Evolutionary conservation across 139 green algal genomes (phyloP).

Genomic region (Coelastrella sp.): DNA sequence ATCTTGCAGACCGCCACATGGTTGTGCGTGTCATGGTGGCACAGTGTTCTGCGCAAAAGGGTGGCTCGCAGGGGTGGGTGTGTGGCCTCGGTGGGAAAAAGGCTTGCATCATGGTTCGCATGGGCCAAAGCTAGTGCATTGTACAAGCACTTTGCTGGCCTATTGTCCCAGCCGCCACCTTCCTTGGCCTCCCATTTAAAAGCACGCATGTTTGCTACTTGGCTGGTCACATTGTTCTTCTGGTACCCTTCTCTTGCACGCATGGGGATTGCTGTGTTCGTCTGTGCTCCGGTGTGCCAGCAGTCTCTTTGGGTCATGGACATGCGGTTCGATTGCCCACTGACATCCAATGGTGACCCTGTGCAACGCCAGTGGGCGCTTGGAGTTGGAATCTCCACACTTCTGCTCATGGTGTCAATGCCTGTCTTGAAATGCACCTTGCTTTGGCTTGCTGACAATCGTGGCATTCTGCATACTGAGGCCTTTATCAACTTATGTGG

Average conservation of each 20-base stretch:
- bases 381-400: neutral
- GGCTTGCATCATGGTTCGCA: neutral
- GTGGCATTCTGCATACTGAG: neutral
- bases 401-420: neutral
- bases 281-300: neutral
- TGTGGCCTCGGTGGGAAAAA: neutral
- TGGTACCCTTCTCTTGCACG: neutral
- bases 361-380: neutral
- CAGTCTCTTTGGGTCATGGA: neutral
- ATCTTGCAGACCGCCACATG: neutral
- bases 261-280: neutral
- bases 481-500: neutral
- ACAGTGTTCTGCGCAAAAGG: neutral
- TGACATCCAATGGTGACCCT: neutral
- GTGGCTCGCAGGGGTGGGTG: neutral
- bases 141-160: neutral
- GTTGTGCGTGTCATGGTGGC: neutral
- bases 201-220: too few species aligned
- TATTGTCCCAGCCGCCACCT: neutral
- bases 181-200: neutral
- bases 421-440: neutral
- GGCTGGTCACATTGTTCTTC: neutral
- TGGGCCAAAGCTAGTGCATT: neutral
- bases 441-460: neutral
- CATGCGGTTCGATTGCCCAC: neutral